A percentile compares a stretch with the other conserved stretches of the same genome.
phyloP scores from a whole-genome alignment of 345 rosid species.

The Camelina neglecta region DNA sequence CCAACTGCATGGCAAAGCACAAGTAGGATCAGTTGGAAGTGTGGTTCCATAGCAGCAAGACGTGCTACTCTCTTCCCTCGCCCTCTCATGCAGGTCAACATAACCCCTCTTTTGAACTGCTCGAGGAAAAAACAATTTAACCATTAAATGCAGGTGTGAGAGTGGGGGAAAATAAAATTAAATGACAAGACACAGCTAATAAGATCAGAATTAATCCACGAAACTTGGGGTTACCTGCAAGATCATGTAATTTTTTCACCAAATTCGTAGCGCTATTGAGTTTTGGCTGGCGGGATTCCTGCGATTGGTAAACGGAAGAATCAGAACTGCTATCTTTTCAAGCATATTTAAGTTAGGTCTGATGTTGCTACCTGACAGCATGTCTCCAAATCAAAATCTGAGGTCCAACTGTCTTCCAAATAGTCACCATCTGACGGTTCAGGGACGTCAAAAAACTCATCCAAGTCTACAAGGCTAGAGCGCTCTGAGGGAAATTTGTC shows the following conservation, averaged over 20 bases:
- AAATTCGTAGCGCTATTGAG: slow-evolving; percentile 74
- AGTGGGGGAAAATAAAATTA: background rate
- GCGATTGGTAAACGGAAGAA: slow-evolving; percentile 35
- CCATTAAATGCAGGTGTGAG: slow-evolving; percentile 12
- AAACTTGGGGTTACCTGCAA: slow-evolving; percentile 68
- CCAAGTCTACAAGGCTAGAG: slow-evolving; percentile 80
- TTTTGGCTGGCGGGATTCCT: slow-evolving; percentile 75
- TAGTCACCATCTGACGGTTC: slow-evolving; percentile 74
- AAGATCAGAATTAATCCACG: slow-evolving; percentile 18
- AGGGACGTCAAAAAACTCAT: slow-evolving; percentile 93
- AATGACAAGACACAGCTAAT: slow-evolving; percentile 19
- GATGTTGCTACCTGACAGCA: slow-evolving; percentile 60
- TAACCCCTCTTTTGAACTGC: slow-evolving; percentile 94
- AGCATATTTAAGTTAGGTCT: background rate
- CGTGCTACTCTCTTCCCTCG: slow-evolving; percentile 57
- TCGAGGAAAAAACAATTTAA: slow-evolving; percentile 21
- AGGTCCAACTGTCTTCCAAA: slow-evolving; percentile 65
- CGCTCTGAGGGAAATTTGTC: slow-evolving; percentile 71
- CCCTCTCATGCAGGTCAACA: slow-evolving; percentile 76
- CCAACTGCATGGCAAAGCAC: slow-evolving; percentile 76
- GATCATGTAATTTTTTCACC: slow-evolving; percentile 86
- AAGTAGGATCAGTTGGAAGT: slow-evolving; percentile 75
- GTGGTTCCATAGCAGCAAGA: slow-evolving; percentile 82
- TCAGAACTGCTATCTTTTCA: slow-evolving; percentile 18
- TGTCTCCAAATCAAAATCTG: slow-evolving; percentile 63